These are phyloP conservation scores for Penstemon newberryi DNA, from an alignment of 257 asterid species.

Conservation along the genomic window DNA sequence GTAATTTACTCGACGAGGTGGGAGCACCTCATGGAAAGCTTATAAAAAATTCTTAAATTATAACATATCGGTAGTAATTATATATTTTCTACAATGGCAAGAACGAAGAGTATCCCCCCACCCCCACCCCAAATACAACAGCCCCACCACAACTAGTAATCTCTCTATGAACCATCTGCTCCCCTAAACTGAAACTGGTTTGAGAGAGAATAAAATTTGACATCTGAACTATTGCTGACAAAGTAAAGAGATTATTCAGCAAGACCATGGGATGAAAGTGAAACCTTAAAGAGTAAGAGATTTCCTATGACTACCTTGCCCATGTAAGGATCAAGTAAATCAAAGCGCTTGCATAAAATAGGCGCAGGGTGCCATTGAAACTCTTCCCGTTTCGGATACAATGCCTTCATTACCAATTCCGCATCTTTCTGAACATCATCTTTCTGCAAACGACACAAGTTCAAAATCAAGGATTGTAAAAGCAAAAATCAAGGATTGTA, in stretches of 20 bases:
- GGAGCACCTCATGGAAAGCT: no score
- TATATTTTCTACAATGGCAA: no score
- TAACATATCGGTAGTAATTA: no score
- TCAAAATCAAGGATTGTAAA: constrained; percentile 14
- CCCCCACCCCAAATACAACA: background rate
- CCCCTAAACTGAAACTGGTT: background rate
- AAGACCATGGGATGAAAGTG: background rate
- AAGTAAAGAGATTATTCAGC: background rate
- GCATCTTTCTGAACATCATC: constrained; percentile 45
- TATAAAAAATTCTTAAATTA: no score
- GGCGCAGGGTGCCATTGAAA: constrained; percentile 96
- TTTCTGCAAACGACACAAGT: constrained; percentile 44
- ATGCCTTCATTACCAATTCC: constrained; percentile 42
- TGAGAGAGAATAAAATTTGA: constrained; percentile 4
- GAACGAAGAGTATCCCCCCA: no score
- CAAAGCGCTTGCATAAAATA: constrained; percentile 94
- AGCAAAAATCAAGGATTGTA: constrained; percentile 13
- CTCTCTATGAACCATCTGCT: no score
- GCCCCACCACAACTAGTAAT: background rate
- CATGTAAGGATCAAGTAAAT: constrained; percentile 88
- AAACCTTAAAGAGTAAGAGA: background rate
- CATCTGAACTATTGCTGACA: background rate
- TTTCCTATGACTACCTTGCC: constrained; percentile 66
- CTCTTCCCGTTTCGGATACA: constrained; percentile 85
- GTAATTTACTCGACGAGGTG: no score